These are phyloP conservation scores for Vigna reflexopilosa DNA, from an alignment of 306 rosid species.

Conservation along the genomic window DNA sequence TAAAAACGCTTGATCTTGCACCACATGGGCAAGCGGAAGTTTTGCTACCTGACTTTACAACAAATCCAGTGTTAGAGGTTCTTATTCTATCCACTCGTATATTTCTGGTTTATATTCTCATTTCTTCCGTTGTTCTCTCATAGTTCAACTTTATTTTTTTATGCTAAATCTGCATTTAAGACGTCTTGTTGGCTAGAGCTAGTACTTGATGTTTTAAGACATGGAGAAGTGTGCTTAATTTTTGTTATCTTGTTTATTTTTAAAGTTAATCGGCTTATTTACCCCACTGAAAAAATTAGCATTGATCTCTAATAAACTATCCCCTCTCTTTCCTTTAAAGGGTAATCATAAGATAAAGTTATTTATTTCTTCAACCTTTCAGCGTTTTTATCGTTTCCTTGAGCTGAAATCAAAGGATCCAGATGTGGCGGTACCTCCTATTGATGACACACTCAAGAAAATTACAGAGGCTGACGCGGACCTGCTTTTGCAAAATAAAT, in stretches of 20 bases:
- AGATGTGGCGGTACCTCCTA: constrained; percentile 76
- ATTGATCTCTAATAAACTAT: not conserved
- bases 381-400: constrained; percentile 76
- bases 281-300: constrained; percentile 1
- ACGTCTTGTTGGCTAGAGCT: constrained; percentile 15
- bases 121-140: not conserved
- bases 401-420: constrained; percentile 85
- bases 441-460: constrained; percentile 79
- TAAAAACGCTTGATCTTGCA: constrained; percentile 79
- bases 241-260: constrained; percentile 12
- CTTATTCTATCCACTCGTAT: constrained; percentile 37
- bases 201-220: constrained; percentile 12
- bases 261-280: constrained; percentile 19
- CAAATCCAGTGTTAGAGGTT: constrained; percentile 90
- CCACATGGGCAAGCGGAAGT: constrained; percentile 70
- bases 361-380: constrained; percentile 38
- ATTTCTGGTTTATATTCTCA: constrained; percentile 29
- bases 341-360: constrained; percentile 29
- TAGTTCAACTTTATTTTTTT: constrained; percentile 5
- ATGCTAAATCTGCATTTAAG: constrained; percentile 24
- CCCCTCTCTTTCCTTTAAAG: not conserved
- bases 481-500: constrained; percentile 59
- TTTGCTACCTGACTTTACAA: constrained; percentile 77
- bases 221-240: constrained; percentile 20
- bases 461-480: constrained; percentile 73